Evolutionary conservation across 805 yeast genomes (phyloP).

Genomic region (Metschnikowia continentalis): DNA sequence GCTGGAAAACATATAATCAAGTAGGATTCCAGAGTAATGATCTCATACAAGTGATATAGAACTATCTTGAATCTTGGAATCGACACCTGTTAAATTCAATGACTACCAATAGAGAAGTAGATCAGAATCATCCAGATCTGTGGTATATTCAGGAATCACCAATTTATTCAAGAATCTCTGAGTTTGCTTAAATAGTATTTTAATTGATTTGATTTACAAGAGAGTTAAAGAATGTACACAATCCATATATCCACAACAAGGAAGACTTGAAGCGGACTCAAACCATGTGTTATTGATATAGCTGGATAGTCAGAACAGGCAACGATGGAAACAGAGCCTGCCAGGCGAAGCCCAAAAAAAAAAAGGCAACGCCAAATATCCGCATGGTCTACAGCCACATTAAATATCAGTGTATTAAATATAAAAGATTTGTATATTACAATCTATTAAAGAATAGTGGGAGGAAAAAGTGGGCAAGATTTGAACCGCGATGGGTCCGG

Average conservation of each 20-base stretch:
- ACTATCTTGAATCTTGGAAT: too few species aligned
- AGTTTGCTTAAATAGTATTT: too few species aligned
- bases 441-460: background rate
- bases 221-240: slow-evolving; percentile 31
- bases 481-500: slow-evolving; percentile 1
- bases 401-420: background rate
- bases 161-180: too few species aligned
- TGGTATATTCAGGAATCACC: too few species aligned
- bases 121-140: too few species aligned
- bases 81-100: too few species aligned
- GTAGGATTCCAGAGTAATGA: too few species aligned
- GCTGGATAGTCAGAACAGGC: slow-evolving; percentile 26
- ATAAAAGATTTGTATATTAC: too few species aligned
- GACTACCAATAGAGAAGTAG: too few species aligned
- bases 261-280: slow-evolving; percentile 38
- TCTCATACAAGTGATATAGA: too few species aligned
- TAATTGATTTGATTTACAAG: too few species aligned
- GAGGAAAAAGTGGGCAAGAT: background rate
- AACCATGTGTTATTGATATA: slow-evolving; percentile 40
- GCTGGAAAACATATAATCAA: too few species aligned
- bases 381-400: slow-evolving; percentile 10
- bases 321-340: slow-evolving; percentile 6
- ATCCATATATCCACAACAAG: slow-evolving; percentile 43
- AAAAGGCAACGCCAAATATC: slow-evolving; percentile 14
- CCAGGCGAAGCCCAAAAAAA: slow-evolving; percentile 4